phyloP scores from a whole-genome alignment of 2,329 filamentous ascomycete genomes.

The Acephala macrosclerotiorum region DNA sequence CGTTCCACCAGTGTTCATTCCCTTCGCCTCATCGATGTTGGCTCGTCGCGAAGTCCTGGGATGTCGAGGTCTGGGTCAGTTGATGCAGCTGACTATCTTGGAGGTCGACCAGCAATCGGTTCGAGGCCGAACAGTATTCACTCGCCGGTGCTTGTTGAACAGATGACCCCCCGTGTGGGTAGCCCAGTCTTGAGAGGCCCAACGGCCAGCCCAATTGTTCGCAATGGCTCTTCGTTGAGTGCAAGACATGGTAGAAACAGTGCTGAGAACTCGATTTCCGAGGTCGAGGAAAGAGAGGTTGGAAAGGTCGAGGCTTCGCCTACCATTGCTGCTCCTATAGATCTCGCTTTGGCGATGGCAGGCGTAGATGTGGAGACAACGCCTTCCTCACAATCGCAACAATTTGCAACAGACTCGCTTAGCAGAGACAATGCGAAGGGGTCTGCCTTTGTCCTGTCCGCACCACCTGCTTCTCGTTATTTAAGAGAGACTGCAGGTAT shows the following conservation, averaged over 20 bases:
- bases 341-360: constrained; percentile 38
- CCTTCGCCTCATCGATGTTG: constrained; percentile 44
- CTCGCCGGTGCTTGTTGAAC: constrained; percentile 29
- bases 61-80: constrained; percentile 34
- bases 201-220: constrained; percentile 36
- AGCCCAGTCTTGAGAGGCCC: constrained; percentile 37
- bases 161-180: constrained; percentile 32
- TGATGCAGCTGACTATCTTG: constrained; percentile 30
- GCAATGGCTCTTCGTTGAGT: constrained; percentile 36
- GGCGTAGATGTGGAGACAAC: constrained; percentile 35
- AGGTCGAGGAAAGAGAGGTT: constrained; percentile 39
- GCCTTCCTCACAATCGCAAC: constrained; percentile 13
- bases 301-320: constrained; percentile 23
- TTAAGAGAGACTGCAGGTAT: background rate
- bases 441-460: constrained; percentile 9
- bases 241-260: constrained; percentile 34
- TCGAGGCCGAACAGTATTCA: constrained; percentile 38
- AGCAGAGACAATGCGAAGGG: background rate
- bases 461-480: constrained; percentile 7
- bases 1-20: constrained; percentile 43
- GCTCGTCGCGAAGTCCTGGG: constrained; percentile 36
- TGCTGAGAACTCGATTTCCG: constrained; percentile 39
- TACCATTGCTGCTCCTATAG: constrained; percentile 34
- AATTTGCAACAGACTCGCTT: background rate
- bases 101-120: constrained; percentile 26